These are phyloP conservation scores for Sophora flavescens DNA, from an alignment of 306 rosid genomes.

Conservation along the genomic window DNA sequence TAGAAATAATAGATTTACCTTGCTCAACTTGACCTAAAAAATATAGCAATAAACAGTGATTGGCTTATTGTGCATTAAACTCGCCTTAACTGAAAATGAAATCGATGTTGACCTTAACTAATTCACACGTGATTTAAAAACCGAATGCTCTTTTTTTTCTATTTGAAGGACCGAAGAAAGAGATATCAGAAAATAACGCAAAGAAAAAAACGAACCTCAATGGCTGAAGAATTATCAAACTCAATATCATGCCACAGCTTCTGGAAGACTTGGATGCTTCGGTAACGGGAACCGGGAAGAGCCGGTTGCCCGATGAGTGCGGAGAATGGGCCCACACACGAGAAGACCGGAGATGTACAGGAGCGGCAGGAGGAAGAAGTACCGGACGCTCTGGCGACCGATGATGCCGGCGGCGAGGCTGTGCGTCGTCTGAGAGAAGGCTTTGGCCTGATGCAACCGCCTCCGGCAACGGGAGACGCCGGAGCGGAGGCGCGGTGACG, in stretches of 20 bases:
- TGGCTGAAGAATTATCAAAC: conserved; percentile 74
- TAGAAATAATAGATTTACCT: conserved; percentile 17
- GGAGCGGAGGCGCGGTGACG: conserved; percentile 73
- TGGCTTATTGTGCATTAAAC: conserved; percentile 4
- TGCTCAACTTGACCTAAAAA: not conserved
- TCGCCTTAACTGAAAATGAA: not conserved
- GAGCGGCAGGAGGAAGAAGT: conserved; percentile 74
- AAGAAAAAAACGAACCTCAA: conserved; percentile 60
- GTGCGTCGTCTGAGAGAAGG: conserved; percentile 47
- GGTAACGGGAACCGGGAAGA: conserved; percentile 88
- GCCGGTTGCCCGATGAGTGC: conserved; percentile 64
- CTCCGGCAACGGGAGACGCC: conserved; percentile 61
- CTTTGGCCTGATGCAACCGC: conserved; percentile 59
- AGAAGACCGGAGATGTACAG: conserved; percentile 83
- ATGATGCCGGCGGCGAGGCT: conserved; percentile 55
- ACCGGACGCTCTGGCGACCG: conserved; percentile 75
- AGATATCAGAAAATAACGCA: not conserved
- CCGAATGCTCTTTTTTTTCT: conserved; percentile 1
- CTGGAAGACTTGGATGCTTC: conserved; percentile 69
- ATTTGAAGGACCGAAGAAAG: not conserved
- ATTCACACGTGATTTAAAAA: not conserved
- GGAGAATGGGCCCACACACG: conserved; percentile 89
- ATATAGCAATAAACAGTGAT: not conserved
- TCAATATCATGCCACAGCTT: conserved; percentile 69
- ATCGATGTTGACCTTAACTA: not conserved